These are phyloP conservation scores for Naganishia vishniacii DNA, from an alignment of 768 basidiomycete species.

Conservation along the genomic window DNA sequence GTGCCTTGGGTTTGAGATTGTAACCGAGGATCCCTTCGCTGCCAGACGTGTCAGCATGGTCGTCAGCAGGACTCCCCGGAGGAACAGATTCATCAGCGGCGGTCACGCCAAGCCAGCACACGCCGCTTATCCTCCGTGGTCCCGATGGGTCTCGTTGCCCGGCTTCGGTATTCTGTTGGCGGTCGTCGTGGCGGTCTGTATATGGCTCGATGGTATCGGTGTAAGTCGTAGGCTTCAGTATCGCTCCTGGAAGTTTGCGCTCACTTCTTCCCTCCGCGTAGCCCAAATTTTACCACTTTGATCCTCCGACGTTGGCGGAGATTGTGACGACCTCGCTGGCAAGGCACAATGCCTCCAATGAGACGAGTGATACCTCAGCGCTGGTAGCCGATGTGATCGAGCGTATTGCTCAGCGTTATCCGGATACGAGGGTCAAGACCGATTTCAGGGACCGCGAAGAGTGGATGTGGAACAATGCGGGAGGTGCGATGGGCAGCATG, in stretches of 20 bases:
- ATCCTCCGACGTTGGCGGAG: conserved; percentile 64
- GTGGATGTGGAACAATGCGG: conserved; percentile 96
- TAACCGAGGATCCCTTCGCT: background rate
- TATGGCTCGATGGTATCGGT: conserved; percentile 40
- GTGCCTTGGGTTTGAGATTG: too few species aligned
- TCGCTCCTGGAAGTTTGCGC: background rate
- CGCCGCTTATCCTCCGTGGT: background rate
- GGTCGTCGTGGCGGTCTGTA: conserved; percentile 29
- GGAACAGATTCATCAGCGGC: background rate
- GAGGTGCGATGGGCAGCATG: conserved; percentile 94
- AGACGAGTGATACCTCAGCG: conserved; percentile 56
- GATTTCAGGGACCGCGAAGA: conserved; percentile 55
- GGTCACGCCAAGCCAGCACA: background rate
- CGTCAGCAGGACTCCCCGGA: conserved; percentile 12
- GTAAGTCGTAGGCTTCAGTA: conserved; percentile 28
- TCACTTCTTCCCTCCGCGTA: conserved; percentile 41
- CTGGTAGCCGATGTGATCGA: conserved; percentile 77
- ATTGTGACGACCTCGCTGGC: conserved; percentile 71
- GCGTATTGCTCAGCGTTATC: conserved; percentile 71
- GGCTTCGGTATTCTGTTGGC: conserved; percentile 31
- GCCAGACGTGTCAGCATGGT: background rate
- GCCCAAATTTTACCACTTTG: conserved; percentile 83
- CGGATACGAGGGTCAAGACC: conserved; percentile 51
- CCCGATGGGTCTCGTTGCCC: conserved; percentile 22
- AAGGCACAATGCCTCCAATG: conserved; percentile 27